Base-by-base conservation (phyloP, 2,329 filamentous ascomycete species). In the Ophiostoma pallidulum region DNA sequence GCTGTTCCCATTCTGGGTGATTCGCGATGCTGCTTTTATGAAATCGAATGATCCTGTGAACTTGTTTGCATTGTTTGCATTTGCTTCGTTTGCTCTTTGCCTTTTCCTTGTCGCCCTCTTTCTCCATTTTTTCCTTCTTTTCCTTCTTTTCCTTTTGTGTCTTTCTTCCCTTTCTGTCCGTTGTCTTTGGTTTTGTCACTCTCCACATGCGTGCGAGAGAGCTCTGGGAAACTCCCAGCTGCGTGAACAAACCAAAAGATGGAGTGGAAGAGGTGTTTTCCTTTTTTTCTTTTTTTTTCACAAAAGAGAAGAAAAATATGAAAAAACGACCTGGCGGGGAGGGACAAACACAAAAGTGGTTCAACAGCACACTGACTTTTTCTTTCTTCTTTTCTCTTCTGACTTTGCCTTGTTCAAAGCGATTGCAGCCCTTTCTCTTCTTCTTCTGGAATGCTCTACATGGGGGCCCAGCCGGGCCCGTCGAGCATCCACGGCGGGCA, bases 371-470 rank as follows among this genome's bases (percentile, higher is more conserved):
- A 79, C 75, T 79, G 72, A 79, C 73, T 54, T 53, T 49, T 47
- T 36, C 41, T 41, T 42, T 12, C 31, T 29, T 47, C 48, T 47
- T 38, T 26, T 46, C 43, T n/a, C n/a, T n/a, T 19, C 12, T 22
- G 4, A 4, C 19, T 38, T 24, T 22, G 19, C 9, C 19, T 38
- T n/a, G n/a, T 45, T 24, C 32, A 39, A 43, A 77, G 74, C 71
- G 72, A 77, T 53, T 76, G 72, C 63, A 78, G 74, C 68, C 73
- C 69, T 59, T 66, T 77, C 66, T 62, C 71, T 59, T 64, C 71
- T 64, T 60, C 70, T 57, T 65, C 65, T 56, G 71, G 71, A 63
- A 69, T 75, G 62, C 75, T 76, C 72, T 68, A 73, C 66, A 76
- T 73, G 65, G 45, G 45, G 42, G 40, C 49, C 45, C 48, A 48